Evolutionary conservation across 2,329 filamentous ascomycete species (phyloP).

Genomic region (Esteya vermicola): DNA sequence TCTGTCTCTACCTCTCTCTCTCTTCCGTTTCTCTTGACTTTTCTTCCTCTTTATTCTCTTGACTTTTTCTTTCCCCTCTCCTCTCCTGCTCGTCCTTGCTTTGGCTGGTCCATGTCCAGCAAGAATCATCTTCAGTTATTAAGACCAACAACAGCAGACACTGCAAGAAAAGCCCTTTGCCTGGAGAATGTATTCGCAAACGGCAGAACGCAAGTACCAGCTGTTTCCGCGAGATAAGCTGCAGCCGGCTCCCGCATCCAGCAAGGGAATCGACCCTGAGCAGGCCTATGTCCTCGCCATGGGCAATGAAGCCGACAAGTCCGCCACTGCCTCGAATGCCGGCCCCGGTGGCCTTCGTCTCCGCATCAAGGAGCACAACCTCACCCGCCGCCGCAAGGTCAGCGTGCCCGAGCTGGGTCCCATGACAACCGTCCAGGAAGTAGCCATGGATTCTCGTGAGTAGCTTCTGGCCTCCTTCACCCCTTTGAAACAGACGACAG

Average conservation of each 20-base stretch:
- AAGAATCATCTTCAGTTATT: background rate
- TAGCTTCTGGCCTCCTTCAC: slow-evolving; percentile 2
- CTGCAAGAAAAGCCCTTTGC: slow-evolving; percentile 31
- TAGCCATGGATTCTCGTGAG: slow-evolving; percentile 58
- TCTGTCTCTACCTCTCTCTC: too few relatives aligned
- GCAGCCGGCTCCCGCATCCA: slow-evolving; percentile 20
- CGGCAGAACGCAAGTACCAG: slow-evolving; percentile 44
- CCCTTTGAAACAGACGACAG: background rate
- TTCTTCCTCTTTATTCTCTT: too few relatives aligned
- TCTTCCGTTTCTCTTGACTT: too few relatives aligned
- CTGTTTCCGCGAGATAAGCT: slow-evolving; percentile 42
- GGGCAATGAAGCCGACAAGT: slow-evolving; percentile 9
- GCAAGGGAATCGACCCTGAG: slow-evolving; percentile 34
- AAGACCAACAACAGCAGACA: background rate
- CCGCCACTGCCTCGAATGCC: background rate
- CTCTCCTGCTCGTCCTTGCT: background rate
- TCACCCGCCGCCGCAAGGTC: slow-evolving; percentile 45
- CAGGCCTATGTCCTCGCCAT: slow-evolving; percentile 31
- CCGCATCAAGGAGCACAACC: slow-evolving; percentile 42
- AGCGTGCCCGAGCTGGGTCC: slow-evolving; percentile 51
- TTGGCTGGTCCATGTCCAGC: background rate
- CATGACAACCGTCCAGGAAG: slow-evolving; percentile 55
- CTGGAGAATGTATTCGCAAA: slow-evolving; percentile 45
- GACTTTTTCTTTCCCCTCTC: too few relatives aligned
- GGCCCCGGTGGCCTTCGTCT: slow-evolving; percentile 32